Base-by-base conservation (phyloP, 2,329 filamentous ascomycete species). In the Domatiomyces catenatus region DNA sequence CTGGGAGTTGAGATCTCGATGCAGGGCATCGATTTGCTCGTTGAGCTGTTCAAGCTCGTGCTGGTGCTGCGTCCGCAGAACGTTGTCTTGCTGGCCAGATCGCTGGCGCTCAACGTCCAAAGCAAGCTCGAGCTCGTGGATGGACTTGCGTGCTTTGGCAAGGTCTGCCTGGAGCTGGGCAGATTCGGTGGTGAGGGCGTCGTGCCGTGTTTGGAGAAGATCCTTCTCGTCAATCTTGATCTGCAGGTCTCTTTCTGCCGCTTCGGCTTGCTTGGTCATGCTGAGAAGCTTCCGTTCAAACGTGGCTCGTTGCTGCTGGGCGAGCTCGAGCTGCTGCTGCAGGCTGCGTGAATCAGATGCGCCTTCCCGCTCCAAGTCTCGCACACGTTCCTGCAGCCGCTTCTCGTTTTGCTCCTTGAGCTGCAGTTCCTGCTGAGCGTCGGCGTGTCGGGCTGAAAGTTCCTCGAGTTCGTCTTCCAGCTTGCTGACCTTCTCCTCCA, bases 401-500 rank as follows among this genome's bases (percentile, higher is more conserved):
- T 66, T 61, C 46, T 69, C 64, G 20, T 69, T 64, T 3, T 65
- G 63, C 17, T 61, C 55, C 51, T 72, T 75, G 45, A 67, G 63
- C 15, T 71, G 66, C 48, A 74, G 60, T 46, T 75, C 64, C 24
- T 64, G 58, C 49, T 69, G 66, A 2, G 76, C 62, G 26, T 60
- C 52, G 49, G 63, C 59, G 52, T 75, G 68, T 54, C 73, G 67
- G 52, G 72, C 67, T 45, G 69, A 68, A 48, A 77, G 61, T 2
- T 68, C 62, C 44, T 78, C 76, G 5, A 86, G 67, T 51, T 88
- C 83, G 45, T 76, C 70, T 58, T 88, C 82, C 8, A 89, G 68
- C 28, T 79, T 78, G 48, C 71, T 68, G 7, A 79, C 69, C 64
- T 80, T 86, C 57, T 86, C 83, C 60, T 89, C 83, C 17, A 86